Conservation (phyloP, 495 filamentous ascomycete species). For the Pseudomonodictys pantanalensis region DNA sequence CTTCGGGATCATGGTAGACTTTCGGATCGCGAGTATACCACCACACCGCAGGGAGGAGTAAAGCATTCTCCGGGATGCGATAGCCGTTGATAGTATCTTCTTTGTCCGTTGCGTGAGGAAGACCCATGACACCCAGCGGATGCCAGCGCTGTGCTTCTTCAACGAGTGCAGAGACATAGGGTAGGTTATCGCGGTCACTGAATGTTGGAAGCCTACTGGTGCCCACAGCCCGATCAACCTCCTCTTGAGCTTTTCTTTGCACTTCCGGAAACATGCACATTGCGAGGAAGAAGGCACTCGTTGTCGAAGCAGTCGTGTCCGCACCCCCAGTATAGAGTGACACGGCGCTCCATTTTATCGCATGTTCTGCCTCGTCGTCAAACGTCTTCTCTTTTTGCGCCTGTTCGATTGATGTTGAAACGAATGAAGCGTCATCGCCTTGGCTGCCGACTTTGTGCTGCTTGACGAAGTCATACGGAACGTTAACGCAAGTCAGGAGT, state of each 20-base stretch:
- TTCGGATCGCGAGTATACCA: conserved; percentile 40
- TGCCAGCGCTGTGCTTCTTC: conserved; percentile 51
- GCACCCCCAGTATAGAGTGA: conserved; percentile 57
- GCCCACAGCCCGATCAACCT: conserved; percentile 56
- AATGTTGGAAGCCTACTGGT: conserved; percentile 36
- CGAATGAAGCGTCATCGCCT: conserved; percentile 42
- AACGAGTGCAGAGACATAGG: conserved; percentile 48
- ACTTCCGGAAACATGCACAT: conserved; percentile 51
- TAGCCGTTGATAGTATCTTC: conserved; percentile 50
- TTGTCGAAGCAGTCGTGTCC: conserved; percentile 51
- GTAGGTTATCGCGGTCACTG: conserved; percentile 41
- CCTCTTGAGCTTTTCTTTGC: conserved; percentile 54
- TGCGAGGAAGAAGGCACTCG: conserved; percentile 47
- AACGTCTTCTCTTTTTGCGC: too few species aligned
- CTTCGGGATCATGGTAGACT: conserved; percentile 39
- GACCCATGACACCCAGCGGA: conserved; percentile 44
- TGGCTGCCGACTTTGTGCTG: conserved; percentile 43
- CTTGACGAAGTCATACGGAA: conserved; percentile 48
- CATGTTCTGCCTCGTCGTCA: conserved; percentile 38
- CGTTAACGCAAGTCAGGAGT: conserved; percentile 14
- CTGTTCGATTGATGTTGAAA: conserved; percentile 41
- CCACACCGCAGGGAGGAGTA: conserved; percentile 46
- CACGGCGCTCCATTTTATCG: conserved; percentile 49
- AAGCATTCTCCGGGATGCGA: conserved; percentile 48
- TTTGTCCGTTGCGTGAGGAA: conserved; percentile 54